Evolutionary conservation across 164 flowering plant genomes (phyloP), one percentile per base, ranked within the genome.

Genomic region (Chloranthus sessilifolius): DNA sequence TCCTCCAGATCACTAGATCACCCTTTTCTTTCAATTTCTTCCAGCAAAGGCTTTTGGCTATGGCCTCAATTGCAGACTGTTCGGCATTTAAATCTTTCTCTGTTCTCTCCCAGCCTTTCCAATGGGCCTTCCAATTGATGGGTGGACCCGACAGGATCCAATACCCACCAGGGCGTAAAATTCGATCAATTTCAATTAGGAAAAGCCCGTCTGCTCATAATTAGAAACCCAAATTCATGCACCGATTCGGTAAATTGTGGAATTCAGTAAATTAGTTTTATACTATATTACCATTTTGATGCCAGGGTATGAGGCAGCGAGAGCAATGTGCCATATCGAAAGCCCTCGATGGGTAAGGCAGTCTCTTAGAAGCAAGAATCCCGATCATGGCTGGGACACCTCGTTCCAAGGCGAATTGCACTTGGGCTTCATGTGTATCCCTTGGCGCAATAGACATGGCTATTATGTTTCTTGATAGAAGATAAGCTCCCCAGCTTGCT

Each of bases 241-340:
- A n/a, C n/a, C n/a, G n/a, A n/a, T n/a, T n/a, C n/a, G n/a, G n/a
- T n/a, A n/a, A n/a, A n/a, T n/a, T n/a, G n/a, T n/a, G n/a, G n/a
- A n/a, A n/a, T n/a, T n/a, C n/a, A n/a, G n/a, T n/a, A n/a, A n/a
- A n/a, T n/a, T n/a, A n/a, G n/a, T n/a, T n/a, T n/a, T n/a, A n/a
- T n/a, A n/a, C n/a, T n/a, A n/a, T n/a, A n/a, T n/a, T n/a, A 90
- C 96, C 90, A 56, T 66, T 61, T 16, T 63, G 67, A 51, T 74
- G 85, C 96, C 96, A 92, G 0, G 96, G 98, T 46, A 92, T 88
- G 46, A 91, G 92, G 69, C 98, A 91, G 0, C 98, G 78, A 14
- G 98, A 88, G 57, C 98, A 91, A 62, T 91, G 98, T 35, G 96
- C 96, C 82, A 91, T 73, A 76, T 91, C 96, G 34, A 91, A 91